These are phyloP conservation scores for Huiozyma sinensis DNA, from an alignment of 805 yeast species.

Conservation along the genomic window DNA sequence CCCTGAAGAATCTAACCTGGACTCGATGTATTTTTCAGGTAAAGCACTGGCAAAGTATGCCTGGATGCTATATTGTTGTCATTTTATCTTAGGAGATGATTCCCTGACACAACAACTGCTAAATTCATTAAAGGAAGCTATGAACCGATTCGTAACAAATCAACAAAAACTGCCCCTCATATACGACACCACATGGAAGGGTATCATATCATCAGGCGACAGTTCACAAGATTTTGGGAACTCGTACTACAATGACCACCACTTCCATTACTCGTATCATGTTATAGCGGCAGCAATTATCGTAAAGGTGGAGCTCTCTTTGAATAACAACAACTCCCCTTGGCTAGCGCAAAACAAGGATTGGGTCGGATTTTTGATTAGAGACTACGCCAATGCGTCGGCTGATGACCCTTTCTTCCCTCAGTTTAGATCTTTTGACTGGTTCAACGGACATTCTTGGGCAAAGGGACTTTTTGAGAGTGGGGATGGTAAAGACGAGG, in stretches of 20 bases:
- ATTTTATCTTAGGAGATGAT: constrained; percentile 50
- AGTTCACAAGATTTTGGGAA: constrained; percentile 60
- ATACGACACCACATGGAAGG: constrained; percentile 74
- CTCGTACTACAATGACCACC: constrained; percentile 64
- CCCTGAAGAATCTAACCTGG: constrained; percentile 38
- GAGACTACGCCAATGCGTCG: constrained; percentile 58
- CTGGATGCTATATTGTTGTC: constrained; percentile 63
- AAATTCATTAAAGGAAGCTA: constrained; percentile 52
- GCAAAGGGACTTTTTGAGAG: constrained; percentile 62
- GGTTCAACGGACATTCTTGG: constrained; percentile 72
- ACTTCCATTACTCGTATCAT: constrained; percentile 68
- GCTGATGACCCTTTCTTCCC: constrained; percentile 49
- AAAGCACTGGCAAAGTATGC: constrained; percentile 86
- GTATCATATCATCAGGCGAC: constrained; percentile 60
- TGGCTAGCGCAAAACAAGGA: constrained; percentile 42
- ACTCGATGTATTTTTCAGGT: constrained; percentile 88
- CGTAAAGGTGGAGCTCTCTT: constrained; percentile 41
- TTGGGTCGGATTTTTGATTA: constrained; percentile 48
- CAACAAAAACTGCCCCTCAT: constrained; percentile 60
- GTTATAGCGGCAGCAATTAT: constrained; percentile 60
- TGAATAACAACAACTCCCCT: neutral
- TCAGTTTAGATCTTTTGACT: constrained; percentile 57
- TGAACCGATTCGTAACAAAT: constrained; percentile 59
- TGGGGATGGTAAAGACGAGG: constrained; percentile 72
- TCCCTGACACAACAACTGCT: constrained; percentile 41